Base-by-base conservation (phyloP, 768 basidiomycete species). In the Candolleomyces aberdarensis region DNA sequence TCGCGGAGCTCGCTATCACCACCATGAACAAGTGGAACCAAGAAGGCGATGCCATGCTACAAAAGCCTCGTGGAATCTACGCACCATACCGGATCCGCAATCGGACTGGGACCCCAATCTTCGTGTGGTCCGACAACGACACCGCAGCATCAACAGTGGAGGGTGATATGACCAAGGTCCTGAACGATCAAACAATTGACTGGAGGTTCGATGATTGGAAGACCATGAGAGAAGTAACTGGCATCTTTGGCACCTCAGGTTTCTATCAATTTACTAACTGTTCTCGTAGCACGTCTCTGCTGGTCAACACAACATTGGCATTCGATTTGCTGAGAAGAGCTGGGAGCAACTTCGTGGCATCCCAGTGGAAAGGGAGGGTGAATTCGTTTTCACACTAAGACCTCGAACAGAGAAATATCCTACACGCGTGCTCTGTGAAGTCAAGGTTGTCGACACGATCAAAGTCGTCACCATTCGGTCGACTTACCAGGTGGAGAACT, bases 161-260 rank as follows among this genome's bases (percentile, higher is more conserved):
- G 60, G 70, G 76, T 3, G 78, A 78, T 32, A 76, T 81, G 32
- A 79, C 86, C 47, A 84, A 86, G 66, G 75, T 99, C 41, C 76
- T 84, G 19, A 83, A 94, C 64, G 89, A 90, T 41, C 82, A 92
- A 67, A 85, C 81, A 8, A 78, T 92, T 4, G 96, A 98, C 59
- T 98, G 97, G 97, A 82, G 97, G 58, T 98, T 98, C 67, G 95
- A 98, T 70, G 96, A 98, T 68, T 94, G 94, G 90, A 89, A 89
- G 71, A 89, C 88, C 4, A 88, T 92, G 78, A 86, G 97, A 70
- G 97, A 99, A 79, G 95, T 94, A 69, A 62, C 80, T 5, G 46
- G 8, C n/a, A 13, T 64, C 17, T 50, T 39, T 48, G 32, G 15
- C n/a, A 8, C 50, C 49, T 22, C 40, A 13, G 22, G 5, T 10